Conservation (phyloP, 768 basidiomycete genomes). For the Dentipellis fragilis region DNA sequence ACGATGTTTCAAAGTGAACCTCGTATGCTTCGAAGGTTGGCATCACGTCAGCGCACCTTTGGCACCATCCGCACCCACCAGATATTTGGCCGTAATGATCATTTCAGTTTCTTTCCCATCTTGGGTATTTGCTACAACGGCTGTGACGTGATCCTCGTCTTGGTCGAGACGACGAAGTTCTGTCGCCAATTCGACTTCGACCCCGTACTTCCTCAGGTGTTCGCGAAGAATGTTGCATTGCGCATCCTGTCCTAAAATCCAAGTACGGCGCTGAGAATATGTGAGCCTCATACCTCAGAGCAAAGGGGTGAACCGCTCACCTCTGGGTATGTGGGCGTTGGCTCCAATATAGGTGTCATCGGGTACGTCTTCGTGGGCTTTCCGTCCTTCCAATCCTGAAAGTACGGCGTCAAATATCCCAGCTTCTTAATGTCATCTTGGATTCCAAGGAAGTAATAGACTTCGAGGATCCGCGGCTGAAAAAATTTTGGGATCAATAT, state of each 20-base stretch:
- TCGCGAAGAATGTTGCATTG: neutral
- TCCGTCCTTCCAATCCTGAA: neutral
- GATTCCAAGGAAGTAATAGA: conserved; percentile 2
- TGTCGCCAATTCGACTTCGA: neutral
- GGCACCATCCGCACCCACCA: conserved; percentile 6
- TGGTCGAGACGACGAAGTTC: neutral
- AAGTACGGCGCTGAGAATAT: neutral
- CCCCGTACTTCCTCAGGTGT: neutral
- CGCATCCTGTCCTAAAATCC: neutral
- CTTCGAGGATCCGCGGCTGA: conserved; percentile 1
- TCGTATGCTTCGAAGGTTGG: neutral
- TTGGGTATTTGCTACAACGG: neutral
- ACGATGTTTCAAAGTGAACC: too few relatives aligned
- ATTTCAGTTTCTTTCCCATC: neutral
- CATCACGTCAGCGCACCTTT: neutral
- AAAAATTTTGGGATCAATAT: neutral
- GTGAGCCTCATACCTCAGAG: neutral
- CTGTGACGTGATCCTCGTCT: neutral
- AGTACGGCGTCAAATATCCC: neutral
- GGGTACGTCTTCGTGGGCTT: neutral
- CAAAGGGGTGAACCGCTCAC: neutral
- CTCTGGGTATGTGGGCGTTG: neutral
- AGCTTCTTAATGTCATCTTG: neutral
- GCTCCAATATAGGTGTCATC: neutral
- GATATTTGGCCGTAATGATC: neutral